phyloP scores from a whole-genome alignment of 1,139 yeast species.

The Kodamaea anthophila region DNA sequence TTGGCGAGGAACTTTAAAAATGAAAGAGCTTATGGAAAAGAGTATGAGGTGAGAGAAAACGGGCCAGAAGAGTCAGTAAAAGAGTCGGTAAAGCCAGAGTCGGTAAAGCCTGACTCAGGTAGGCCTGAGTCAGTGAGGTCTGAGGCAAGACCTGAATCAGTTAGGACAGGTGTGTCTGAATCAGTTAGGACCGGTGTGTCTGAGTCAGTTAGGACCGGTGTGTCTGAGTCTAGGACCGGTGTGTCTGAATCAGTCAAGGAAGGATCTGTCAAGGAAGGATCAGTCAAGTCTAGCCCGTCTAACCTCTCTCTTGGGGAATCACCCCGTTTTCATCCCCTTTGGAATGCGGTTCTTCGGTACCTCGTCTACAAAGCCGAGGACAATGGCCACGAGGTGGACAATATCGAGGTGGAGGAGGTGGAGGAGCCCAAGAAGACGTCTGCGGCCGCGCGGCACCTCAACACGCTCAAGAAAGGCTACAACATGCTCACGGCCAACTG shows the following conservation, averaged over 20 bases:
- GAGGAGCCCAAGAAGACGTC: conserved; percentile 3
- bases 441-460: conserved; percentile 9
- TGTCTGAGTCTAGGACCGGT: too few relatives aligned
- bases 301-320: conserved; percentile 9
- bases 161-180: too few relatives aligned
- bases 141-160: too few relatives aligned
- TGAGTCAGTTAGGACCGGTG: too few relatives aligned
- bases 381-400: conserved; percentile 4
- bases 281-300: neutral
- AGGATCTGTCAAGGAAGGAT: neutral
- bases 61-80: conserved; percentile 5
- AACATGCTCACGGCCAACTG: conserved; percentile 23
- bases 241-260: too few relatives aligned
- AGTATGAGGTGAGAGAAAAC: conserved; percentile 15
- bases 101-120: too few relatives aligned
- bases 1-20: conserved; percentile 28
- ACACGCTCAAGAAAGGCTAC: conserved; percentile 19
- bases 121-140: too few relatives aligned
- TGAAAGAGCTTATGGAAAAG: conserved; percentile 20
- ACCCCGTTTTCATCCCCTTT: conserved; percentile 29
- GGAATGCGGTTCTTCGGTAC: conserved; percentile 37
- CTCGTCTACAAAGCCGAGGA: conserved; percentile 21
- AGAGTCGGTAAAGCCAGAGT: conserved; percentile 4
- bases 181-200: too few relatives aligned
- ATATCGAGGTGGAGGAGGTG: conserved; percentile 9